Conservation (phyloP, 768 basidiomycete genomes). For the Pisolithus marmoratus region DNA sequence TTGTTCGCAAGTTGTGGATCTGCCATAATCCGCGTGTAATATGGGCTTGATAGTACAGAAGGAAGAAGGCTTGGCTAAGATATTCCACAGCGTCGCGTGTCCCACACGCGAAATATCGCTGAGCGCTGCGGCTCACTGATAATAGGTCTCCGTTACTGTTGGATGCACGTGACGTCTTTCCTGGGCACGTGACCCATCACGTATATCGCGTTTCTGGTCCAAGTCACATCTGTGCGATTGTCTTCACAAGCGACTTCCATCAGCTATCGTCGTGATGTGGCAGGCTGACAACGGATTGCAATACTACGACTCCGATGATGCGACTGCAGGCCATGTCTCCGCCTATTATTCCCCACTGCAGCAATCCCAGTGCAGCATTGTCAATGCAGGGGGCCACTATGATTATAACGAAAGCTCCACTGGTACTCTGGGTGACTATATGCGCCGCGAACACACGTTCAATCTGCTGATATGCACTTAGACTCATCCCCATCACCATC, state of each 20-base stretch:
- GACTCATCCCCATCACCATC: conserved; percentile 33
- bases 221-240: too few relatives aligned
- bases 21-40: conserved; percentile 12
- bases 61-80: background rate
- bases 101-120: too few relatives aligned
- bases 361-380: conserved; percentile 3
- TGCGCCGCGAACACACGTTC: conserved; percentile 7
- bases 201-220: too few relatives aligned
- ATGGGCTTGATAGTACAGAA: background rate
- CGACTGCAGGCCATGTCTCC: background rate
- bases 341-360: background rate
- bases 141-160: too few relatives aligned
- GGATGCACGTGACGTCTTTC: too few relatives aligned
- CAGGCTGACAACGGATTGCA: background rate
- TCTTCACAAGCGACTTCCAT: too few relatives aligned
- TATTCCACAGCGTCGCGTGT: too few relatives aligned
- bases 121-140: too few relatives aligned
- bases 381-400: background rate
- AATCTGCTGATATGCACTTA: conserved; percentile 21
- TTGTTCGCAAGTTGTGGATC: conserved; percentile 40
- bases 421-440: conserved; percentile 21
- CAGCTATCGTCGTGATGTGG: background rate
- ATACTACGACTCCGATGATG: background rate
- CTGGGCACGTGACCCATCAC: too few relatives aligned
- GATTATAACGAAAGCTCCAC: conserved; percentile 4